phyloP scores from a whole-genome alignment of 1,139 yeast genomes.

The Yamadazyma conglobata region DNA sequence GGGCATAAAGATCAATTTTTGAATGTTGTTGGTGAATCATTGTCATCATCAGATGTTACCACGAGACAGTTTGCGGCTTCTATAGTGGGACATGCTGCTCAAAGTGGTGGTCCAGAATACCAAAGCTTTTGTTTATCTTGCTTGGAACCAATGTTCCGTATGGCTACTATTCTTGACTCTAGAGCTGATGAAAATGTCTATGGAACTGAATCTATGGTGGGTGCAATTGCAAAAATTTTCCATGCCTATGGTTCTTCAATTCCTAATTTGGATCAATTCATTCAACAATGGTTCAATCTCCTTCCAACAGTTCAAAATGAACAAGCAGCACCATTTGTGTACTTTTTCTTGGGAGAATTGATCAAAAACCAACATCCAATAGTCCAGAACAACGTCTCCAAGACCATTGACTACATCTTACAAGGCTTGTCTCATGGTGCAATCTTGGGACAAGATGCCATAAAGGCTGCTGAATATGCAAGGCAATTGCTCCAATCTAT shows the following conservation, averaged over 20 bases:
- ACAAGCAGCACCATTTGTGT: slow-evolving; percentile 87
- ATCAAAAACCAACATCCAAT: slow-evolving; percentile 68
- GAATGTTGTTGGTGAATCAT: slow-evolving; percentile 58
- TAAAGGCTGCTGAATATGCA: slow-evolving; percentile 57
- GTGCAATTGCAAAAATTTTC: slow-evolving; percentile 80
- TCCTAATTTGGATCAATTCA: slow-evolving; percentile 59
- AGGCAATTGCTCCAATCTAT: slow-evolving; percentile 46
- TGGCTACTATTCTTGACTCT: slow-evolving; percentile 80
- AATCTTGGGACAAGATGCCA: slow-evolving; percentile 68
- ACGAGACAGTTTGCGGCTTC: slow-evolving; percentile 87
- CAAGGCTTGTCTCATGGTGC: slow-evolving; percentile 73
- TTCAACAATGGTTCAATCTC: slow-evolving; percentile 75
- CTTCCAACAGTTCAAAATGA: slow-evolving; percentile 83
- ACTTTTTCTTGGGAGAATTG: slow-evolving; percentile 70
- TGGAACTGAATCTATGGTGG: slow-evolving; percentile 84
- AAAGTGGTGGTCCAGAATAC: slow-evolving; percentile 65
- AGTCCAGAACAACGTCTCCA: slow-evolving; percentile 53
- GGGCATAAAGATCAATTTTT: slow-evolving; percentile 64
- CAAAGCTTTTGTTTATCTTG: slow-evolving; percentile 64
- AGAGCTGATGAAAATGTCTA: slow-evolving; percentile 76
- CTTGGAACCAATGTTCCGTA: slow-evolving; percentile 68
- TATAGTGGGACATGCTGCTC: slow-evolving; percentile 84
- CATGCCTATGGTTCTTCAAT: slow-evolving; percentile 53
- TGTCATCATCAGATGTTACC: slow-evolving; percentile 65
- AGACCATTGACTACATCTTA: slow-evolving; percentile 68